These are phyloP conservation scores for Kodamaea jinghongensis DNA, from an alignment of 805 yeast species.

Conservation along the genomic window DNA sequence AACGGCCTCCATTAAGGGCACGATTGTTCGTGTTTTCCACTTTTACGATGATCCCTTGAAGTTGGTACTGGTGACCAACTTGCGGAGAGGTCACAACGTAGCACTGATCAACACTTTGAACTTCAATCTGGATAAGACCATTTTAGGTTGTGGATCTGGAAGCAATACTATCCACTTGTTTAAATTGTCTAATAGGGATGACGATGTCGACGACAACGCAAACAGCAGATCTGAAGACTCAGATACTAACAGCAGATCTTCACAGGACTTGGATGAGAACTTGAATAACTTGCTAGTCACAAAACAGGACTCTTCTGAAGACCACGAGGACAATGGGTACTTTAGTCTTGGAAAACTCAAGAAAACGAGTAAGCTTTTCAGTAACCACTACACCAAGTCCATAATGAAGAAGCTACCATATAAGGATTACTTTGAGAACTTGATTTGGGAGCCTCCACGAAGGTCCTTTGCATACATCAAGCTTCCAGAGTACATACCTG, in stretches of 20 bases:
- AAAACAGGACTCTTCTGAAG: slow-evolving; percentile 15
- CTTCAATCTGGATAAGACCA: slow-evolving; percentile 31
- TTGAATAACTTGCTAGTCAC: slow-evolving; percentile 36
- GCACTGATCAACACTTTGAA: slow-evolving; percentile 33
- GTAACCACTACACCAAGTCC: slow-evolving; percentile 37
- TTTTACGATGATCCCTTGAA: slow-evolving; percentile 15
- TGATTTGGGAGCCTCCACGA: slow-evolving; percentile 42
- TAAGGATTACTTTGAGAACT: slow-evolving; percentile 37
- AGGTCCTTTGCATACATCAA: slow-evolving; percentile 42
- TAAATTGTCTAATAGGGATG: slow-evolving; percentile 16
- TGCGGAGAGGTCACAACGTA: slow-evolving; percentile 41
- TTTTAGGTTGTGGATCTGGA: slow-evolving; percentile 41
- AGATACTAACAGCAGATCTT: slow-evolving; percentile 21
- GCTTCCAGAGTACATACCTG: slow-evolving; percentile 30
- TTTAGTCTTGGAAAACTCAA: slow-evolving; percentile 20
- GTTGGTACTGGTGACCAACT: slow-evolving; percentile 29
- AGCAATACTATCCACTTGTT: slow-evolving; percentile 43
- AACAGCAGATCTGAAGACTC: slow-evolving; percentile 14
- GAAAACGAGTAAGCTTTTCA: slow-evolving; percentile 27
- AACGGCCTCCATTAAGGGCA: slow-evolving; percentile 43
- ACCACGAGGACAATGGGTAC: slow-evolving; percentile 12
- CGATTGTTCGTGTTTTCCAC: slow-evolving; percentile 38
- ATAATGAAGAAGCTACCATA: slow-evolving; percentile 40
- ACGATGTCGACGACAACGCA: slow-evolving; percentile 9
- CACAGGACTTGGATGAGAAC: slow-evolving; percentile 43